Percentiles rank a stretch among this genome's conserved stretches.
These are phyloP conservation scores for Populus deltoides DNA, from an alignment of 345 rosid species.

Conservation along the genomic window DNA sequence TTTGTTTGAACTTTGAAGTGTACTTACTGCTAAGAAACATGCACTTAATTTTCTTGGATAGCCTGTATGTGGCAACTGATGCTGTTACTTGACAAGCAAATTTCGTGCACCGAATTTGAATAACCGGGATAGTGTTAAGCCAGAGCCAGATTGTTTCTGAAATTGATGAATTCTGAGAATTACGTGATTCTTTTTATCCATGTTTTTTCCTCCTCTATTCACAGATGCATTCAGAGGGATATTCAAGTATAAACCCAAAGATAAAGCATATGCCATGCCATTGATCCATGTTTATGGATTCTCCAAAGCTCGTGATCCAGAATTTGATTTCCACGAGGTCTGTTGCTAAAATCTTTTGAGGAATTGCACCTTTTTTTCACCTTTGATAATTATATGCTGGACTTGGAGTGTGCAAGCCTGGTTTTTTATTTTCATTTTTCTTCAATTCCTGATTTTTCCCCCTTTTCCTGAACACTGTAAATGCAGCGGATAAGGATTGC, in stretches of 20 bases:
- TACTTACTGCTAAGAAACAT: too few species aligned
- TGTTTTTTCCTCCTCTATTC: slow-evolving; percentile 1
- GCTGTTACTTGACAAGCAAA: not conserved
- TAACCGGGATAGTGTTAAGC: not conserved
- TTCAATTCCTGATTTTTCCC: not conserved
- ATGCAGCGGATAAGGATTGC: slow-evolving; percentile 78
- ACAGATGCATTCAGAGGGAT: slow-evolving; percentile 80
- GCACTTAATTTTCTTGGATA: not conserved
- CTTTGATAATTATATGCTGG: not conserved
- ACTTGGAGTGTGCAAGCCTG: not conserved
- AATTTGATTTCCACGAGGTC: slow-evolving; percentile 91
- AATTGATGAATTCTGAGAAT: not conserved
- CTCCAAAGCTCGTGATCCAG: slow-evolving; percentile 89
- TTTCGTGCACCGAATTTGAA: not conserved
- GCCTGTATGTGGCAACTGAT: not conserved
- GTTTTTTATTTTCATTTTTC: not conserved
- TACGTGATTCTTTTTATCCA: not conserved
- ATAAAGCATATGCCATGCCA: slow-evolving; percentile 46
- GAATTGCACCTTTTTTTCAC: not conserved
- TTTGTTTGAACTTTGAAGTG: too few species aligned
- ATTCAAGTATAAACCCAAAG: slow-evolving; percentile 43
- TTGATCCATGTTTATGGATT: slow-evolving; percentile 85
- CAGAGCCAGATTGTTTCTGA: not conserved
- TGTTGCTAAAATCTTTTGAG: not conserved
- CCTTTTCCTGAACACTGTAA: not conserved